Evolutionary conservation across 2,329 filamentous ascomycete genomes (phyloP).

Genomic region (Botrytis elliptica): DNA sequence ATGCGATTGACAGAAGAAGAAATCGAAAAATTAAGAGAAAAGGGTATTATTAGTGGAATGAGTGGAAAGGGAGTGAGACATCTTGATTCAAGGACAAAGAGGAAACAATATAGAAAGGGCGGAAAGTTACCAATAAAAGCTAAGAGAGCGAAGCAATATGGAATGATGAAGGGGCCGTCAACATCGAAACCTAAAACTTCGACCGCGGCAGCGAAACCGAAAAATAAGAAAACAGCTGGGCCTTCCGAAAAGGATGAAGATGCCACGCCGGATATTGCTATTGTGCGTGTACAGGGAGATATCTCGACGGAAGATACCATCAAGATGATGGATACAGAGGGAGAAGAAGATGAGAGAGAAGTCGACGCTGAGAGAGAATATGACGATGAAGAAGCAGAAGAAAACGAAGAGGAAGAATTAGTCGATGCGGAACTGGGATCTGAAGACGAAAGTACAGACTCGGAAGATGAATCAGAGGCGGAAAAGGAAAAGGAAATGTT

Average conservation of each 20-base stretch:
- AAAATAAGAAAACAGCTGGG: not conserved
- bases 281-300: not conserved
- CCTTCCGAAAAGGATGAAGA: not conserved
- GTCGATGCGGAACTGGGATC: slow-evolving; percentile 13
- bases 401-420: not conserved
- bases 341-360: not conserved
- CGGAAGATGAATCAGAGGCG: slow-evolving; percentile 20
- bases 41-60: slow-evolving; percentile 18
- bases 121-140: slow-evolving; percentile 3
- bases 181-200: slow-evolving; percentile 8
- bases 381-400: slow-evolving; percentile 11
- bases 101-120: slow-evolving; percentile 21
- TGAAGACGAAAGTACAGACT: slow-evolving; percentile 17
- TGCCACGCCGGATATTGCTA: not conserved
- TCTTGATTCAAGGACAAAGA: slow-evolving; percentile 23
- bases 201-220: not conserved
- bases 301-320: slow-evolving; percentile 8
- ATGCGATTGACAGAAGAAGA: slow-evolving; percentile 33
- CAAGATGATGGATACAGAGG: not conserved
- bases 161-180: slow-evolving; percentile 20
- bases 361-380: slow-evolving; percentile 2
- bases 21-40: slow-evolving; percentile 25
- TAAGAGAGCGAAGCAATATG: slow-evolving; percentile 12
- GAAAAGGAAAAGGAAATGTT: slow-evolving; percentile 22
- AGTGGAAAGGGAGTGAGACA: slow-evolving; percentile 22